Evolutionary conservation across 331 rosid genomes (phyloP).

Genomic region (Cydonia oblonga): DNA sequence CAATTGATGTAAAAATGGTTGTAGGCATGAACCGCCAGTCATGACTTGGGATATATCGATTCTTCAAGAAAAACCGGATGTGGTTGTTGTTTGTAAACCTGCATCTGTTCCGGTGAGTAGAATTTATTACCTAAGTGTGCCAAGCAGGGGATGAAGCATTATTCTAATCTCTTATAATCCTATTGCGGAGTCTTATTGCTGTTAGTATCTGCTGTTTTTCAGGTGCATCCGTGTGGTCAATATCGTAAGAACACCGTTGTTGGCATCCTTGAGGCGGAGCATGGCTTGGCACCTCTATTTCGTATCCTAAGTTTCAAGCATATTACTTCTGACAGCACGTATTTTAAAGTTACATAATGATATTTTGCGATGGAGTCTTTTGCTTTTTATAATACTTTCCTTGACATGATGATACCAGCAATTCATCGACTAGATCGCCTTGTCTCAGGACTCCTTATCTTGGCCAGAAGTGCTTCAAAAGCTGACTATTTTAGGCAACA

Average conservation of each 20-base stretch:
- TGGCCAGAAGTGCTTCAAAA: slow-evolving; percentile 76
- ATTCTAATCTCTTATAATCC: background rate
- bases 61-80: slow-evolving; percentile 56
- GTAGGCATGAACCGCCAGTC: slow-evolving; percentile 98
- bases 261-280: slow-evolving; percentile 91
- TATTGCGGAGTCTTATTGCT: slow-evolving; percentile 1
- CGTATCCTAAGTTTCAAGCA: slow-evolving; percentile 60
- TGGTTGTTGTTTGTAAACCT: slow-evolving; percentile 77
- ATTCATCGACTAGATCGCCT: slow-evolving; percentile 92
- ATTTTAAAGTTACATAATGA: background rate
- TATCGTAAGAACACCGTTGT: slow-evolving; percentile 91
- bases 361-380: background rate
- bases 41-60: slow-evolving; percentile 54
- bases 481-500: slow-evolving; percentile 85
- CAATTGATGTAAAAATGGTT: no score
- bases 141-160: background rate
- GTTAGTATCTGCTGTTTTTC: slow-evolving; percentile 26
- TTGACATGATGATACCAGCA: slow-evolving; percentile 56
- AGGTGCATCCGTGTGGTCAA: slow-evolving; percentile 99
- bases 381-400: slow-evolving; percentile 27
- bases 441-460: slow-evolving; percentile 92
- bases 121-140: background rate
- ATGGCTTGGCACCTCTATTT: slow-evolving; percentile 73
- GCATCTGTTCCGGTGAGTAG: slow-evolving; percentile 86
- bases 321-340: slow-evolving; percentile 7